Percentiles rank a stretch among this genome's conserved stretches.
Conservation (phyloP, 2,329 filamentous ascomycete species). For the Aspergillus phoenicis region DNA sequence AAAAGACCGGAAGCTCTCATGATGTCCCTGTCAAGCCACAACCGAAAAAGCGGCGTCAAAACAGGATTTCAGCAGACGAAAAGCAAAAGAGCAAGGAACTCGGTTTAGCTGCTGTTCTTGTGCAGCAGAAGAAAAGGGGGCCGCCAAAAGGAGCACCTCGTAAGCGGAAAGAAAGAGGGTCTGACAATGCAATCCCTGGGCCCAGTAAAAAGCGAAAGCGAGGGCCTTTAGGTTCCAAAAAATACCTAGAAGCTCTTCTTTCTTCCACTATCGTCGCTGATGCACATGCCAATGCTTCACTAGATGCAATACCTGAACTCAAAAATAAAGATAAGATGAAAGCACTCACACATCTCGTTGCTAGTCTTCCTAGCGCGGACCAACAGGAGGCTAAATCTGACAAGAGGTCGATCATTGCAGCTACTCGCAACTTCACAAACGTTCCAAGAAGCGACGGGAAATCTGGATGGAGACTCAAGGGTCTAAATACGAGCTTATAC, state of each 20-base stretch:
- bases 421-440: slow-evolving; percentile 32
- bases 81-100: slow-evolving; percentile 16
- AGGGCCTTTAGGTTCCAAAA: neutral
- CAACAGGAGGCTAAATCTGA: slow-evolving; percentile 28
- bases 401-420: slow-evolving; percentile 26
- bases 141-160: neutral
- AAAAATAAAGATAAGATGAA: slow-evolving; percentile 26
- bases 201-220: slow-evolving; percentile 9
- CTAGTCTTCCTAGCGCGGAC: slow-evolving; percentile 33
- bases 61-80: slow-evolving; percentile 20
- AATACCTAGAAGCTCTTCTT: slow-evolving; percentile 27
- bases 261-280: slow-evolving; percentile 26
- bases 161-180: slow-evolving; percentile 2
- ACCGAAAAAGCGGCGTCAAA: slow-evolving; percentile 6
- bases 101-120: slow-evolving; percentile 15
- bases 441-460: slow-evolving; percentile 30
- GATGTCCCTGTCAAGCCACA: neutral
- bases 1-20: neutral
- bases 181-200: neutral
- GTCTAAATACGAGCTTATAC: slow-evolving; percentile 37
- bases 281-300: slow-evolving; percentile 30
- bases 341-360: slow-evolving; percentile 38
- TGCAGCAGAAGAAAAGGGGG: neutral
- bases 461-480: slow-evolving; percentile 36
- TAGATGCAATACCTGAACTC: slow-evolving; percentile 29